Conservation (phyloP, 495 filamentous ascomycete genomes). For the Penicillium alfredii region DNA sequence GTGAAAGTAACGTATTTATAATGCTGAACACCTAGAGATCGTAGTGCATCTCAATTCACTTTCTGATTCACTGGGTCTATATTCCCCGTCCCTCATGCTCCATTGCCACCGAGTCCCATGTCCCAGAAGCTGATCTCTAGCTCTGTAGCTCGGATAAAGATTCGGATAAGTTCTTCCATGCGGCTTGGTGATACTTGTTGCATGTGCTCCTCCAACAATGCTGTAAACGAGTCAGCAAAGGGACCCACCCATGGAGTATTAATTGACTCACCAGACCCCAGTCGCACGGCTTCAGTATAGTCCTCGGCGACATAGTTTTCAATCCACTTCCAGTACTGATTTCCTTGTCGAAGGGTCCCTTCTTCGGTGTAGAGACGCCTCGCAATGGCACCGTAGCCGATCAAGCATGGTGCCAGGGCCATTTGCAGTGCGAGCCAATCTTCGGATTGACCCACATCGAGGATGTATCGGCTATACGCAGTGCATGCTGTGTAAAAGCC, state of each 20-base stretch:
- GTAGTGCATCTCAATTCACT: too few relatives aligned
- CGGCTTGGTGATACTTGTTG: constrained; percentile 61
- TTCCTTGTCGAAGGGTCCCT: constrained; percentile 54
- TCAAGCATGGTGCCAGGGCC: constrained; percentile 74
- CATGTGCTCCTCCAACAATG: constrained; percentile 65
- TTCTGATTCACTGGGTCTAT: not conserved
- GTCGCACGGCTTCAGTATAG: constrained; percentile 61
- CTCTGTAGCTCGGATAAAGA: constrained; percentile 85
- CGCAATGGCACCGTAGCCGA: constrained; percentile 80
- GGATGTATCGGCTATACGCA: constrained; percentile 63
- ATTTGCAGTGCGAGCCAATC: constrained; percentile 81
- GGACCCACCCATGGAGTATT: constrained; percentile 5
- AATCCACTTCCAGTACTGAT: constrained; percentile 88
- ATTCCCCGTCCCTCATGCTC: constrained; percentile 8
- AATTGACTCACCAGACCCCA: constrained; percentile 54
- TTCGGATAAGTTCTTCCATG: constrained; percentile 72
- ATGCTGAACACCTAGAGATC: too few relatives aligned
- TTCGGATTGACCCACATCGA: constrained; percentile 81
- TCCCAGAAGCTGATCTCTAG: constrained; percentile 89
- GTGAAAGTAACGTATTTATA: too few relatives aligned
- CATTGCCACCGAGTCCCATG: constrained; percentile 54
- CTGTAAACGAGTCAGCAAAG: constrained; percentile 37
- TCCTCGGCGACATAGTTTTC: constrained; percentile 77
- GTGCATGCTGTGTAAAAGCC: constrained; percentile 32
- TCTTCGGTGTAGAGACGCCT: constrained; percentile 54